Base-by-base conservation (phyloP, 2,329 filamentous ascomycete species). In the Trichoderma koningiopsis region DNA sequence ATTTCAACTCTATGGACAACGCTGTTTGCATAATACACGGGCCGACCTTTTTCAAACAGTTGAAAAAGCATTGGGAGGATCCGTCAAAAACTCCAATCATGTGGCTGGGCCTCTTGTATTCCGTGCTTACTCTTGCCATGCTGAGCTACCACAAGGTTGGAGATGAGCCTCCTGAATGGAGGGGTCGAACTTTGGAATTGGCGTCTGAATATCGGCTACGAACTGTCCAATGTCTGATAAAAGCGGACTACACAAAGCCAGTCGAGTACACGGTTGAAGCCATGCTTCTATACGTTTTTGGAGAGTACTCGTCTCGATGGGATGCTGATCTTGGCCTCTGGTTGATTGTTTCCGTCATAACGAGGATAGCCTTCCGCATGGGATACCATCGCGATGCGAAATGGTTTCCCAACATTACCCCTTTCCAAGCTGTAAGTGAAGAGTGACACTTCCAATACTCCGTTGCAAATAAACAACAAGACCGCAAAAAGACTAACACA, bases 1-100 rank as follows among this genome's bases (percentile, higher is more conserved):
- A 96, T 77, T 97, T 98, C 83, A 95, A 95, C 77, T 95, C 92
- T 0, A 86, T 89, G 80, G 88, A 91, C 72, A 88, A 87, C 49
- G 85, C 87, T n/a, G 88, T 89, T 77, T 90, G 88, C 76, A 89
- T 96, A 72, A 87, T 96, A 62, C 93, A 96, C 75, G 90, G 90
- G 0, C 94, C 94, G 13, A 94, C 93, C 0, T 97, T 97, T 75
- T 89, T 95, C 75, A 88, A 91, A 75, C 87, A 92, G 78, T 83
- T 92, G 5, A 83, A 84, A 33, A 79, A 78, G 8, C 87, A 90
- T 76, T 95, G 92, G 92, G 82, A 89, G 74, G 88, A 91, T 74
- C 92, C 92, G 0, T 86, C 86, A 16, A 91, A 91, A 73, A 90
- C 91, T 5, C 87, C 89, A 1, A 83, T 93, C 69, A 91, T 93